Evolutionary conservation across 371 early-diverging fungal species (phyloP), one percentile per base, ranked within the genome.

Genomic region (Mucor velutinosus): DNA sequence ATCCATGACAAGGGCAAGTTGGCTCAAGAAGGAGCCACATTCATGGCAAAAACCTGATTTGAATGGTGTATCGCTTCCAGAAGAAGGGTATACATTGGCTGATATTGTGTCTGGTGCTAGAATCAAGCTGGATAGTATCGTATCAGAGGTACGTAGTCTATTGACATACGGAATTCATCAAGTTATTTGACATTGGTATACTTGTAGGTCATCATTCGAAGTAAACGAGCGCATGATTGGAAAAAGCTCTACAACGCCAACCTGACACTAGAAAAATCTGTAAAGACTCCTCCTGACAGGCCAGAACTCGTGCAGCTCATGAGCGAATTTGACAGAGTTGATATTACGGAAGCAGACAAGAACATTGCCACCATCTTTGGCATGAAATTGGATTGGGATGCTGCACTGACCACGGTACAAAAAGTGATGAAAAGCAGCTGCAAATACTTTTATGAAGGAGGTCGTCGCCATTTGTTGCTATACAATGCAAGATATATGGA

Each of bases 401-500:
- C 60, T 21, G 71, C 71, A 11, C 62, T 80, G 8, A 72, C 76
- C 45, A 72, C 57, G 17, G 51, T 80, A 1, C 64, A 69, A 10
- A n/a, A 41, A 21, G 29, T 73, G 29, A 72, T 59, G 14, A 65
- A 72, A 27, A 66, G 60, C 27, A 73, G 68, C 32, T 60, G 66
- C 30, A 79, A 75, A 53, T 66, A 76, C 30, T 73, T 79, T 25
- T 60, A 67, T 27, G 73, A 70, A 53, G 69, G 60, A 32, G 69
- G 65, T 12, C 64, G 64, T 27, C 76, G 80, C 7, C 80, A 80
- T 43, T 37, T 77, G 33, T 55, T 80, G 27, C 33, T 80, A 3
- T 79, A 79, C 51, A 74, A 70, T 23, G 77, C 75, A 11, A 71
- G 80, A 56, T 80, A 73, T 45, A 80, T 80, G 80, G 80, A 80